Percentiles rank a stretch among this genome's conserved stretches.
Conservation (phyloP, 2,329 filamentous ascomycete genomes). For the Venturia aucupariae region DNA sequence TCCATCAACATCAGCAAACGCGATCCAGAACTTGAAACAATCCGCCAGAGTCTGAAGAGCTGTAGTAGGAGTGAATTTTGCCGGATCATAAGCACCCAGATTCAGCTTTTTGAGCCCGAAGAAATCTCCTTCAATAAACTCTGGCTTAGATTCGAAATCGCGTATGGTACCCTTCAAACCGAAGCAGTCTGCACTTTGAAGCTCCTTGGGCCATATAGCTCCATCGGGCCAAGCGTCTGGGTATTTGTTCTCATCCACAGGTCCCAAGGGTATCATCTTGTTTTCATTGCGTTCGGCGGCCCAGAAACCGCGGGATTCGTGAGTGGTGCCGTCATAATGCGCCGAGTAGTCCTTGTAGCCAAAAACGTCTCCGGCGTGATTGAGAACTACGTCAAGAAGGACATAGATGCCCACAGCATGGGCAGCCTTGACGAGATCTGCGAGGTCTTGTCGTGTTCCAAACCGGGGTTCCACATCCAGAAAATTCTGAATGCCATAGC, state of each 20-base stretch:
- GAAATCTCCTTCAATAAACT: constrained; percentile 21
- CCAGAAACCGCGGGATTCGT: constrained; percentile 12
- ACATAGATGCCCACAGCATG: constrained; percentile 20
- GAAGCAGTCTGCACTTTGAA: constrained; percentile 18
- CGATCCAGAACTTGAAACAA: constrained; percentile 22
- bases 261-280: constrained; percentile 4
- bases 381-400: constrained; percentile 21
- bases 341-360: constrained; percentile 5
- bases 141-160: constrained; percentile 20
- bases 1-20: constrained; percentile 19
- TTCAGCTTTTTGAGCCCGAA: constrained; percentile 20
- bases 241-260: constrained; percentile 1
- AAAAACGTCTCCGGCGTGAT: constrained; percentile 17
- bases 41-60: constrained; percentile 18
- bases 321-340: background rate
- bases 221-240: constrained; percentile 13
- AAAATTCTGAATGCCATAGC: constrained; percentile 20
- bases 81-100: constrained; percentile 16
- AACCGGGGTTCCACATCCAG: constrained; percentile 21
- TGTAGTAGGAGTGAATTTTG: constrained; percentile 17
- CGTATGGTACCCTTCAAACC: constrained; percentile 17
- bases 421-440: constrained; percentile 18
- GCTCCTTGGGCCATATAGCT: constrained; percentile 21
- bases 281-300: constrained; percentile 14
- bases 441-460: constrained; percentile 20